These are phyloP conservation scores for Artemisia argyi DNA, from an alignment of 129 eudicot species.

Conservation along the genomic window DNA sequence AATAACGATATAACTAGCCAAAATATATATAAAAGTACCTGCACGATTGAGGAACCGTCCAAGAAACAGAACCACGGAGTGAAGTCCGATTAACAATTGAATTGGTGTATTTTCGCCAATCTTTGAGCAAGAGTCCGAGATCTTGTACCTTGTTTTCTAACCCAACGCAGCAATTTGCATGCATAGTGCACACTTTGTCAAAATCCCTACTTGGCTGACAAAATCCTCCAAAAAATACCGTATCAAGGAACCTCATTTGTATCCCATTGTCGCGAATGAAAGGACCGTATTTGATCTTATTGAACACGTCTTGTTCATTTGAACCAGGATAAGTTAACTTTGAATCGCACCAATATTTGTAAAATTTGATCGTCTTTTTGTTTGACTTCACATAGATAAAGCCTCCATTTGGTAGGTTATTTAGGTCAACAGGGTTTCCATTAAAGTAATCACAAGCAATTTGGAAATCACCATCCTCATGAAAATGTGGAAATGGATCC, in stretches of 20 bases:
- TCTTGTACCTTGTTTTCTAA: slow-evolving; percentile 46
- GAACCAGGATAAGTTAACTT: slow-evolving; percentile 43
- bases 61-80: not conserved
- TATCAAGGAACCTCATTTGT: slow-evolving; percentile 36
- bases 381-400: slow-evolving; percentile 26
- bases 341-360: slow-evolving; percentile 60
- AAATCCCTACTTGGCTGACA: slow-evolving; percentile 63
- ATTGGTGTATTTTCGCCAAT: slow-evolving; percentile 23
- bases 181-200: slow-evolving; percentile 36
- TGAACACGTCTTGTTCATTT: slow-evolving; percentile 73
- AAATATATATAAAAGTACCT: too few species aligned
- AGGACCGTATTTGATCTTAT: slow-evolving; percentile 49
- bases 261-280: slow-evolving; percentile 41
- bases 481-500: slow-evolving; percentile 65
- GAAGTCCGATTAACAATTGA: too few species aligned
- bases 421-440: slow-evolving; percentile 41
- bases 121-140: slow-evolving; percentile 52
- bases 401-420: slow-evolving; percentile 69
- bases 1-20: too few species aligned
- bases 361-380: slow-evolving; percentile 44
- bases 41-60: too few species aligned
- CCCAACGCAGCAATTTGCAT: slow-evolving; percentile 42
- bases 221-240: slow-evolving; percentile 50
- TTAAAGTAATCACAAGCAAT: slow-evolving; percentile 60
- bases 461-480: slow-evolving; percentile 62